These are phyloP conservation scores for Beauveria australis DNA, from an alignment of 2,329 filamentous ascomycete species.

Conservation along the genomic window DNA sequence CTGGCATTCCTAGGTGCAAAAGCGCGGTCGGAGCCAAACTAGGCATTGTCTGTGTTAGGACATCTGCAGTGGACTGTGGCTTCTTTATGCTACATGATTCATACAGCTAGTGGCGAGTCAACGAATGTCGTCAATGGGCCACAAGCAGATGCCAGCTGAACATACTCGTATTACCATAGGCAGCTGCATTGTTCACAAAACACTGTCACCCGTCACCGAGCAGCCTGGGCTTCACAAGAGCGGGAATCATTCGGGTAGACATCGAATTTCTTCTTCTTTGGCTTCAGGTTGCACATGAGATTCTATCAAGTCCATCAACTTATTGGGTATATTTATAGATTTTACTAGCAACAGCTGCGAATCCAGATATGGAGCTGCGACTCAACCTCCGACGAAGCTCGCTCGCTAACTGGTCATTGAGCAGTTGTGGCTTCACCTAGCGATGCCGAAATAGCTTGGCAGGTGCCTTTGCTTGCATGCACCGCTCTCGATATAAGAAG, in stretches of 20 bases:
- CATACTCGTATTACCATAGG: background rate
- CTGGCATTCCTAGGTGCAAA: too few species aligned
- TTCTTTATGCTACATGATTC: too few species aligned
- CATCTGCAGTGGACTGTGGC: too few species aligned
- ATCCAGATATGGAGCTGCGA: background rate
- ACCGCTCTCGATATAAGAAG: conserved; percentile 32
- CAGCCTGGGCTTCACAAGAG: background rate
- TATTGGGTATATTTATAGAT: background rate
- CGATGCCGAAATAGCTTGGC: conserved; percentile 23
- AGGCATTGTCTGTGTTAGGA: too few species aligned
- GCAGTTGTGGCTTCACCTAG: conserved; percentile 25
- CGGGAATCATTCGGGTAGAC: background rate
- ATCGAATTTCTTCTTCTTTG: background rate
- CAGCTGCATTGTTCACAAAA: background rate
- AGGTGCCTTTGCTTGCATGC: conserved; percentile 31
- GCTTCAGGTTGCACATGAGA: background rate
- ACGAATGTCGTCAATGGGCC: too few species aligned
- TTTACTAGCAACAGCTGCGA: background rate
- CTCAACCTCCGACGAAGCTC: background rate
- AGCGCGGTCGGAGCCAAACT: too few species aligned
- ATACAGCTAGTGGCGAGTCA: too few species aligned
- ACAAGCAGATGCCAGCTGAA: too few species aligned
- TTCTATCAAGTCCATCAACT: background rate
- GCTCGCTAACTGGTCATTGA: background rate
- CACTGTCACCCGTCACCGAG: background rate